Conservation (phyloP, 768 basidiomycete genomes). For the Russula sp. region DNA sequence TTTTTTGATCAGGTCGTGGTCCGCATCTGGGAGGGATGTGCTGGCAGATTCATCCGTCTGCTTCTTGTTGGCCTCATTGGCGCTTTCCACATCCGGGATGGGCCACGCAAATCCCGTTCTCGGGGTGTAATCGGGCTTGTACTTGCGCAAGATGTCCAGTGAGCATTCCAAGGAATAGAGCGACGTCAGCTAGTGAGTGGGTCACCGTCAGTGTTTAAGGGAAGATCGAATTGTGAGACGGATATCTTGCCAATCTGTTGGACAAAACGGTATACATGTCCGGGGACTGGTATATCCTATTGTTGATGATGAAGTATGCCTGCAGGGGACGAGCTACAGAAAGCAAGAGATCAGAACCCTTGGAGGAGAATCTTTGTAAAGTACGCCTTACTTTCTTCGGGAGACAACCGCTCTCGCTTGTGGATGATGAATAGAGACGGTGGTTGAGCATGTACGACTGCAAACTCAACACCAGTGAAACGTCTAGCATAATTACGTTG, state of each 20-base stretch:
- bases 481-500: conserved; percentile 40
- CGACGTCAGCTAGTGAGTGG: conserved; percentile 48
- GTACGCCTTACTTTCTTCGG: conserved; percentile 60
- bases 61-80: conserved; percentile 38
- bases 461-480: conserved; percentile 84
- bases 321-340: conserved; percentile 59
- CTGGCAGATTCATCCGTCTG: conserved; percentile 19
- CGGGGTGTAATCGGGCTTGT: conserved; percentile 78
- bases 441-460: conserved; percentile 70
- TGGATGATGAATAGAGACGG: conserved; percentile 85
- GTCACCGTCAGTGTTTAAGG: not conserved
- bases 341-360: conserved; percentile 8
- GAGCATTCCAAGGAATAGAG: conserved; percentile 68
- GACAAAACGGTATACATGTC: conserved; percentile 79
- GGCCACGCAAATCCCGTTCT: conserved; percentile 83
- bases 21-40: conserved; percentile 10
- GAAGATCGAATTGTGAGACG: not conserved
- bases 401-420: conserved; percentile 77
- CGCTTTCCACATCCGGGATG: conserved; percentile 45
- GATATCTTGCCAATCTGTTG: conserved; percentile 60
- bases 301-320: conserved; percentile 83
- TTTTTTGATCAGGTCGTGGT: conserved; percentile 7
- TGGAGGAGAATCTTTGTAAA: not conserved
- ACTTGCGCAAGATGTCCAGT: conserved; percentile 60
- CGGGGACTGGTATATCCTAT: conserved; percentile 83